Base-by-base conservation (phyloP, 1,284 basidiomycete genomes). In the Cryptococcus amylolentus region DNA sequence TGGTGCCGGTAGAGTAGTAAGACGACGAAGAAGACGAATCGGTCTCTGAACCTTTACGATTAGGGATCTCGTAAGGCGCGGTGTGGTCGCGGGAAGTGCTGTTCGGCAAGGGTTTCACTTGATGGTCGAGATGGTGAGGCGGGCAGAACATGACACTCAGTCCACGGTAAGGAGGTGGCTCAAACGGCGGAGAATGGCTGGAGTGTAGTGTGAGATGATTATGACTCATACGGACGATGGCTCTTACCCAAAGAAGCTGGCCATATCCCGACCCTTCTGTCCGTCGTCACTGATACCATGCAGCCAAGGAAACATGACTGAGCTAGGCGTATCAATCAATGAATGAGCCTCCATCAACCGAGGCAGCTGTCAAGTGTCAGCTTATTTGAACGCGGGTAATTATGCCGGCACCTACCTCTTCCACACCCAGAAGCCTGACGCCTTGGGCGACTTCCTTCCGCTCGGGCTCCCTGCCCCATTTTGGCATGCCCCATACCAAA, bases 201-300 rank as follows among this genome's bases (percentile, higher is more conserved):
- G 5, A 41, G 43, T 20, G 54, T 55, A 44, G 41, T 52, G 47
- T n/a, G 0, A 39, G 16, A 35, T 10, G 31, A 31, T 31, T 1
- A 35, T 35, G 31, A 43, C 26, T 9, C 7, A 20, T 16, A 27
- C 3, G 9, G 27, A 12, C 12, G 35, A 13, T 12, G 7, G 23
- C 16, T 57, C 67, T 56, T 41, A 71, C 67, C 76, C 75, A 54
- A 78, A 77, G 66, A 78, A 78, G 1, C 69, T 64, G 39, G 61
- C 76, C 76, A 75, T 76, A 41, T 70, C 69, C 8, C 65, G 58
- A 9, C 66, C 76, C 61, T 69, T 75, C 35, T 56, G 61, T 13
- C 66, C 75, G 51, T 76, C 76, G 49, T 78, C 76, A 37, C 68
- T 68, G 48, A 78, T 78, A 5, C 76, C 76, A 56, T 78, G 76